Evolutionary conservation across 2,329 filamentous ascomycete species (phyloP).

Genomic region (Pezicula radicicola): DNA sequence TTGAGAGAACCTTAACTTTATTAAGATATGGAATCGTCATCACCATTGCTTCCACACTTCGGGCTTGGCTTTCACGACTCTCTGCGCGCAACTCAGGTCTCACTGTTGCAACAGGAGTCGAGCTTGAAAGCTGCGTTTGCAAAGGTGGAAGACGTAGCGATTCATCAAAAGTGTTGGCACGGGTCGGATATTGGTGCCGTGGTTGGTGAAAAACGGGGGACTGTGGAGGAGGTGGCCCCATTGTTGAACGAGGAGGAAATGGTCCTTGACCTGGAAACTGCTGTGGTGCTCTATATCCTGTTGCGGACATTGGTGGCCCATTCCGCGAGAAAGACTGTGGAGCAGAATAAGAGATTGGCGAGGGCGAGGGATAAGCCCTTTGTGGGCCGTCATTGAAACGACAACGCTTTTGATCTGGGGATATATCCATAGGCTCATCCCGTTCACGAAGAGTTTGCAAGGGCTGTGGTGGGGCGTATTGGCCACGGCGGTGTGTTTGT

Average conservation of each 20-base stretch:
- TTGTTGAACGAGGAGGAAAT: conserved; percentile 17
- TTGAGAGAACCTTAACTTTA: conserved; percentile 74
- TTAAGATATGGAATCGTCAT: conserved; percentile 71
- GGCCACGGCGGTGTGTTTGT: conserved; percentile 17
- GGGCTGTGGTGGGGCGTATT: conserved; percentile 18
- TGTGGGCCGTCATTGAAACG: conserved; percentile 49
- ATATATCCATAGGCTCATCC: conserved; percentile 37
- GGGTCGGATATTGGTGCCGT: conserved; percentile 20
- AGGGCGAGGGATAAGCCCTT: conserved; percentile 34
- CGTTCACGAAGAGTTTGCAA: conserved; percentile 28
- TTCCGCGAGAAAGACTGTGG: conserved; percentile 20
- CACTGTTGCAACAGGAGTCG: conserved; percentile 33
- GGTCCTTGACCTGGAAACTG: conserved; percentile 19
- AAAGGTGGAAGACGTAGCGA: conserved; percentile 31
- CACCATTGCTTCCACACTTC: conserved; percentile 64
- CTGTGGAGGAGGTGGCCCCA: conserved; percentile 26
- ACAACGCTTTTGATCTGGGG: conserved; percentile 60
- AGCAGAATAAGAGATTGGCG: conserved; percentile 29
- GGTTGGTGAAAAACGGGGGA: conserved; percentile 22
- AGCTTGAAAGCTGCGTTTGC: conserved; percentile 30
- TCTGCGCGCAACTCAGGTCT: conserved; percentile 26
- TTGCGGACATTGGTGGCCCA: conserved; percentile 27
- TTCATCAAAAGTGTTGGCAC: conserved; percentile 24
- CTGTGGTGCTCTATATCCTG: conserved; percentile 34
- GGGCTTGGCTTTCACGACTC: conserved; percentile 34